Conservation (phyloP, 179 eudicot species). For the Amaranthus tricolor region DNA sequence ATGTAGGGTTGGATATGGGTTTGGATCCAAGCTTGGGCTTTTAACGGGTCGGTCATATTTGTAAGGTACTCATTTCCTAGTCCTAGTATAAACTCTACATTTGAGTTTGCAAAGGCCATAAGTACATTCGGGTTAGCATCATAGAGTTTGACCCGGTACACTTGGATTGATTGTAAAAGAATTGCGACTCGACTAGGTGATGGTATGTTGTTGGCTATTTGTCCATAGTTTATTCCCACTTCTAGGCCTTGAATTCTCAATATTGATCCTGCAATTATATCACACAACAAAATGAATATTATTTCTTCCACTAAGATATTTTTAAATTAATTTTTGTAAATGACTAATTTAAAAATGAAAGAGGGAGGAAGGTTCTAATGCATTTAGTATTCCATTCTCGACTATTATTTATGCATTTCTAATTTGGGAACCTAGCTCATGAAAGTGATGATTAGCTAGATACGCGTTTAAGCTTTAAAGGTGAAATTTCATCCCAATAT, state of each 20-base stretch:
- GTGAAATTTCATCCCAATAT: too few species aligned
- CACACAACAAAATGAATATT: neutral
- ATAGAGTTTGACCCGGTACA: conserved; percentile 64
- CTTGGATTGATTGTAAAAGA: conserved; percentile 55
- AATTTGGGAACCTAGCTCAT: neutral
- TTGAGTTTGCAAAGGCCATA: conserved; percentile 53
- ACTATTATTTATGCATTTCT: neutral
- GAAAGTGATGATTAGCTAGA: neutral
- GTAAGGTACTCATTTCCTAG: conserved; percentile 56
- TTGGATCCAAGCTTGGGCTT: conserved; percentile 64
- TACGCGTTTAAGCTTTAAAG: too few species aligned
- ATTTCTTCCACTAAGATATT: too few species aligned
- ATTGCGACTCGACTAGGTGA: conserved; percentile 50
- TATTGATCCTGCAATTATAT: conserved; percentile 35
- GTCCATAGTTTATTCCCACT: conserved; percentile 82
- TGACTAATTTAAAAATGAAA: too few species aligned
- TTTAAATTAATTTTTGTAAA: too few species aligned
- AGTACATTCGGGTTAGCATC: conserved; percentile 80
- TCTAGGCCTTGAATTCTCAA: conserved; percentile 34
- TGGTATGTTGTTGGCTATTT: conserved; percentile 75
- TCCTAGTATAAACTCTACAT: conserved; percentile 59
- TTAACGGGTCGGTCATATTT: conserved; percentile 42
- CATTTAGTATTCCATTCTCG: neutral
- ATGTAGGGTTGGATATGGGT: conserved; percentile 59
- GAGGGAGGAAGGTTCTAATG: neutral